Conservation (phyloP, 257 asterid species). For the Solanum appendiculatum region DNA sequence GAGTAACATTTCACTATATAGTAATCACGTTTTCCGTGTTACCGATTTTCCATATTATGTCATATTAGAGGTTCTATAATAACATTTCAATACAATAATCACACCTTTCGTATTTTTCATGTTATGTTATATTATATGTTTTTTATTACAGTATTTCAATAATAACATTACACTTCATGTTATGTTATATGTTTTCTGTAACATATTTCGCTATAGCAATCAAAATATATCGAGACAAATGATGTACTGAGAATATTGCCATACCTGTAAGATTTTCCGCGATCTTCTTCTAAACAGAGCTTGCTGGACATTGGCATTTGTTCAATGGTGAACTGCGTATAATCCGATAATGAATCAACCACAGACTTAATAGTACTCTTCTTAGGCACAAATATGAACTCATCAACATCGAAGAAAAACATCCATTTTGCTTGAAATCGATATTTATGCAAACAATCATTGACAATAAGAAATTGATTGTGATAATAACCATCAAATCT, state of each 20-base stretch:
- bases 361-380: constrained; percentile 44
- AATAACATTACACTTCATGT: background rate
- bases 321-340: constrained; percentile 68
- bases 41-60: background rate
- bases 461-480: constrained; percentile 67
- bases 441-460: constrained; percentile 71
- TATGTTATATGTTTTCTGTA: background rate
- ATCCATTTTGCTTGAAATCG: constrained; percentile 59
- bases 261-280: constrained; percentile 50
- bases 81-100: background rate
- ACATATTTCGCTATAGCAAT: background rate
- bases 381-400: constrained; percentile 56
- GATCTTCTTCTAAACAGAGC: constrained; percentile 58
- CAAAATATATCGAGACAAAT: too few species aligned
- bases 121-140: background rate
- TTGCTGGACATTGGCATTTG: constrained; percentile 75
- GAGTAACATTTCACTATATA: background rate
- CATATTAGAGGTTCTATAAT: background rate
- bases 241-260: background rate
- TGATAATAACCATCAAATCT: constrained; percentile 80
- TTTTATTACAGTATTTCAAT: background rate
- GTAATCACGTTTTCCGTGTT: background rate
- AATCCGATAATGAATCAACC: constrained; percentile 38
- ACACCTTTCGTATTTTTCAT: background rate
- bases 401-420: constrained; percentile 83